Evolutionary conservation across 495 filamentous ascomycete genomes (phyloP).

Genomic region (Penicillium desertorum): DNA sequence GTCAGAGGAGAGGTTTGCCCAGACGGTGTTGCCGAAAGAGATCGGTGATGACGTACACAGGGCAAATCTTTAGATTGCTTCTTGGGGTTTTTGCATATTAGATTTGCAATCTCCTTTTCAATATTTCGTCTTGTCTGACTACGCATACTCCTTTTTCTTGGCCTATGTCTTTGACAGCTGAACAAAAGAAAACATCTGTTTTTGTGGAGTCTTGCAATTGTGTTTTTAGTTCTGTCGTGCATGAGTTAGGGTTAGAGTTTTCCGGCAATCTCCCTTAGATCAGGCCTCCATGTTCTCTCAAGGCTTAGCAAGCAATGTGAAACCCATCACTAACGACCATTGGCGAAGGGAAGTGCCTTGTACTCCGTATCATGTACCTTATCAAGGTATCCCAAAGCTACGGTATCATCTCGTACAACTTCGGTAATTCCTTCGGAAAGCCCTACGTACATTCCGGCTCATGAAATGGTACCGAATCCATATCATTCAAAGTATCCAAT

Average conservation of each 20-base stretch:
- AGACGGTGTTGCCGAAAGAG: conserved; percentile 24
- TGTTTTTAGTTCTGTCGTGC: not conserved
- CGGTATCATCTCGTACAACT: not conserved
- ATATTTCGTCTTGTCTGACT: not conserved
- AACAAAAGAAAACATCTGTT: not conserved
- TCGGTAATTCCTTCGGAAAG: too few relatives aligned
- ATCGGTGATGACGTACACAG: conserved; percentile 8
- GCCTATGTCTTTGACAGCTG: not conserved
- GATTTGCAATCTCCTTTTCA: not conserved
- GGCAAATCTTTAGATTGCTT: conserved; percentile 14
- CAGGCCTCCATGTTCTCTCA: not conserved
- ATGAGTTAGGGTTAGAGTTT: not conserved
- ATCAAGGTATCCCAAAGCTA: not conserved
- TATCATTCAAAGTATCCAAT: not conserved
- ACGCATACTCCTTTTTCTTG: not conserved
- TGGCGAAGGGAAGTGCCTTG: not conserved
- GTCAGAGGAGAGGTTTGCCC: conserved; percentile 38
- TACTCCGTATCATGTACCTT: not conserved
- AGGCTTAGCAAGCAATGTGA: not conserved
- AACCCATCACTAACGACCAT: not conserved
- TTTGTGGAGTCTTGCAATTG: not conserved
- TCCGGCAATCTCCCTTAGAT: not conserved
- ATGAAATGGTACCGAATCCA: not conserved
- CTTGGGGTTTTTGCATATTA: not conserved
- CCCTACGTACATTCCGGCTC: not conserved